phyloP scores from a whole-genome alignment of 73 alveolate genomes.

The Diophrys sp. region DNA sequence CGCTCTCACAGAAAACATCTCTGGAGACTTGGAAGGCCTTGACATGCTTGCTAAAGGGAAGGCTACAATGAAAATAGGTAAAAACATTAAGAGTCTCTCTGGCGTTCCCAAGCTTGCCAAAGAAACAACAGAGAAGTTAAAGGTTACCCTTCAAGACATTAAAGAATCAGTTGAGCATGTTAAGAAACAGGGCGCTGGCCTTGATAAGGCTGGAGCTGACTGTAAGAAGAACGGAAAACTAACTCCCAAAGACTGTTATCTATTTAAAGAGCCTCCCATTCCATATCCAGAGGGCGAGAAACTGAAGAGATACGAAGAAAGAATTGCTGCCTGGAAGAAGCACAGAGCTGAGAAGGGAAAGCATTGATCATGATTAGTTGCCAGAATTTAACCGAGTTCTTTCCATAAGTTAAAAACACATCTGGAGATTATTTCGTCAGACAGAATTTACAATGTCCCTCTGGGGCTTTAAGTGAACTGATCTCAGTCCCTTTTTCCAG shows the following conservation, averaged over 20 bases:
- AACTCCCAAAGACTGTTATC: neutral
- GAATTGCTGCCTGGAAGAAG: neutral
- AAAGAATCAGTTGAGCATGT: neutral
- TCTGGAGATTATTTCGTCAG: neutral
- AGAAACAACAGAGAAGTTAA: neutral
- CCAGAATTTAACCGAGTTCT: neutral
- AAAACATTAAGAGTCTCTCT: neutral
- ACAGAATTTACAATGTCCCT: neutral
- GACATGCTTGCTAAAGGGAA: neutral
- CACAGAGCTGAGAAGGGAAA: slow-evolving; percentile 1
- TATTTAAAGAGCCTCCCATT: neutral
- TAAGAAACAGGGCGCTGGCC: neutral
- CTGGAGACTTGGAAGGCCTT: neutral
- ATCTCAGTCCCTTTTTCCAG: neutral
- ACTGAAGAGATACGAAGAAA: neutral
- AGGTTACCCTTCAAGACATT: neutral
- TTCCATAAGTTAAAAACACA: neutral
- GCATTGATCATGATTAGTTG: neutral
- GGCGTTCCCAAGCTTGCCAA: neutral
- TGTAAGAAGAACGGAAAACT: neutral
- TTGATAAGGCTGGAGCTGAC: neutral
- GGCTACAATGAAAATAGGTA: neutral
- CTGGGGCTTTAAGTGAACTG: neutral
- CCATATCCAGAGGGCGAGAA: neutral
- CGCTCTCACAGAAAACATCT: neutral